phyloP scores from a whole-genome alignment of 129 eudicot genomes.

The Cynara cardunculus region DNA sequence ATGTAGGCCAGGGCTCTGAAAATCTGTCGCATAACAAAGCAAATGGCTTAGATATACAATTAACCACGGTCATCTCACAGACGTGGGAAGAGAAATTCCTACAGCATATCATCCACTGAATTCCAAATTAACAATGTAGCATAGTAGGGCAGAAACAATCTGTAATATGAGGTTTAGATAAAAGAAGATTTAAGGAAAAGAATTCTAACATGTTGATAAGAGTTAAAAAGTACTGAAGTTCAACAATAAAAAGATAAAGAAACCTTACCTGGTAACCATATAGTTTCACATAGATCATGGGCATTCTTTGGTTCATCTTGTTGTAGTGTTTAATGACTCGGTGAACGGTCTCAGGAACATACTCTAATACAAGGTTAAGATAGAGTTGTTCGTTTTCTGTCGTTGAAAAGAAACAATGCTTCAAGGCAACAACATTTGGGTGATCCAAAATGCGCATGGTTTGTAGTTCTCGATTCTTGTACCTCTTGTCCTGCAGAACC shows the following conservation, averaged over 20 bases:
- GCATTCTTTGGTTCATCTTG: slow-evolving; percentile 90
- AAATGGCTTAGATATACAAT: background rate
- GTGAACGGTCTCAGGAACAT: slow-evolving; percentile 89
- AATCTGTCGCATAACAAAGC: slow-evolving; percentile 40
- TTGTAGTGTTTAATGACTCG: slow-evolving; percentile 81
- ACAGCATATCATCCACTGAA: background rate
- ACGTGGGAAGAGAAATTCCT: background rate
- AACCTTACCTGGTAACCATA: slow-evolving; percentile 71
- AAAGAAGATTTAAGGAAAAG: background rate
- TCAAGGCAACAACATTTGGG: slow-evolving; percentile 83
- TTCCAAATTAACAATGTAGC: background rate
- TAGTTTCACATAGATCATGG: slow-evolving; percentile 79
- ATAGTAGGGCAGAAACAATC: background rate
- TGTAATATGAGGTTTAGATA: background rate
- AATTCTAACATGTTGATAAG: background rate
- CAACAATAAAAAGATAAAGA: background rate
- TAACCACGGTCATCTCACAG: background rate
- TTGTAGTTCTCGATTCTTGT: slow-evolving; percentile 92
- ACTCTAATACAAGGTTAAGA: slow-evolving; percentile 81
- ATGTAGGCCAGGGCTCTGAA: slow-evolving; percentile 77
- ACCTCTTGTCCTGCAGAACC: slow-evolving; percentile 86
- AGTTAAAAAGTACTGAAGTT: background rate
- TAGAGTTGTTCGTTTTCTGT: slow-evolving; percentile 82
- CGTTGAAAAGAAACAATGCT: slow-evolving; percentile 89
- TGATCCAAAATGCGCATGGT: slow-evolving; percentile 90